Evolutionary conservation across 139 green algal genomes (phyloP).

Genomic region (Tetradesmus obliquus): DNA sequence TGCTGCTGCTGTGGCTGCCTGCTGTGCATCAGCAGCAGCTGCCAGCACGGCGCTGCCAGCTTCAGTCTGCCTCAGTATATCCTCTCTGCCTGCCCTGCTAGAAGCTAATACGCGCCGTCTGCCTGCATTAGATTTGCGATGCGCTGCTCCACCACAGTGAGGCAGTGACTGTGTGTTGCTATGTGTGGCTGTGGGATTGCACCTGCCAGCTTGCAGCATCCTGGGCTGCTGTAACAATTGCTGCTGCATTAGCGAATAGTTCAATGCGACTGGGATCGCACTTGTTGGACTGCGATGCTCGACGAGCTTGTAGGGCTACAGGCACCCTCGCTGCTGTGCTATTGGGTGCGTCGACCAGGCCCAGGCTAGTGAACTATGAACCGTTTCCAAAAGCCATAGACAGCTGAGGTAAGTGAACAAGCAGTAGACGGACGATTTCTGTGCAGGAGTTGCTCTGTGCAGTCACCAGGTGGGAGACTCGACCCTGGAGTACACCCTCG

Average conservation of each 20-base stretch:
- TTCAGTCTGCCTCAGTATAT: background rate
- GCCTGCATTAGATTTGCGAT: background rate
- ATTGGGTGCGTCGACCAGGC: too few relatives aligned
- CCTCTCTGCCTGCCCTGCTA: background rate
- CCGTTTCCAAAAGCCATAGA: too few relatives aligned
- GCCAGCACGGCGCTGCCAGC: background rate
- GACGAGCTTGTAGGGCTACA: too few relatives aligned
- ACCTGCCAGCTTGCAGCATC: background rate
- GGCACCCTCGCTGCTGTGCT: too few relatives aligned
- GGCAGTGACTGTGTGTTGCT: background rate
- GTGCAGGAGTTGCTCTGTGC: too few relatives aligned
- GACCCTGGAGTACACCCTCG: too few relatives aligned
- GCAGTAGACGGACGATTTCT: too few relatives aligned
- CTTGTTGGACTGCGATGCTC: too few relatives aligned
- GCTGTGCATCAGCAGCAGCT: background rate
- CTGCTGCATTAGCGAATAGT: background rate
- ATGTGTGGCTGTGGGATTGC: background rate
- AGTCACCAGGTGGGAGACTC: too few relatives aligned
- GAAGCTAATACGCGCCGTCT: background rate
- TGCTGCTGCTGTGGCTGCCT: background rate
- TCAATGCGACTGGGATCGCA: too few relatives aligned
- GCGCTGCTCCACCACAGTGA: background rate
- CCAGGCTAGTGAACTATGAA: too few relatives aligned
- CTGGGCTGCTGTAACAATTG: background rate
- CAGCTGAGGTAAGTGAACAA: too few relatives aligned